Evolutionary conservation across 2,329 filamentous ascomycete species (phyloP).

Genomic region (Arthroderma uncinatum): DNA sequence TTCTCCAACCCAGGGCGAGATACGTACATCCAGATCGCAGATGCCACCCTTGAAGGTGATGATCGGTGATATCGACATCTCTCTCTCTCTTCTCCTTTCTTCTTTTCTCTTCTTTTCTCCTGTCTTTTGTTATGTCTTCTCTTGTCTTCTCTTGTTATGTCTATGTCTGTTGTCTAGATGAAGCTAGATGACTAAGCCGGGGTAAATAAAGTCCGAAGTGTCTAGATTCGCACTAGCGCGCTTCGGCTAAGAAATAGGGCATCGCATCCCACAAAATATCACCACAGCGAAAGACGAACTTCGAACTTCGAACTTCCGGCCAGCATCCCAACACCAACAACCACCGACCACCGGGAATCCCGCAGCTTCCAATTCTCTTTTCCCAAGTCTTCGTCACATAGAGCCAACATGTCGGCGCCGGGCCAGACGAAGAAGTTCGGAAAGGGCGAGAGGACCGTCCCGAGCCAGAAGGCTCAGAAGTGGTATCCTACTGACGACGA

Average conservation of each 20-base stretch:
- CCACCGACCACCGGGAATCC: conserved; percentile 33
- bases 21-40: conserved; percentile 70
- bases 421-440: conserved; percentile 80
- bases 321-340: conserved; percentile 29
- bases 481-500: conserved; percentile 98
- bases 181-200: neutral
- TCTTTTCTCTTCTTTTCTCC: neutral
- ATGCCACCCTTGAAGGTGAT: conserved; percentile 94
- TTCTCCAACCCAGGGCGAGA: neutral
- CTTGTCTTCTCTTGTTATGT: neutral
- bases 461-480: conserved; percentile 89
- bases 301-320: conserved; percentile 17
- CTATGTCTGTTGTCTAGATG: neutral
- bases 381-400: conserved; percentile 30
- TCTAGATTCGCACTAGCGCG: conserved; percentile 28
- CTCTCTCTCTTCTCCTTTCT: neutral
- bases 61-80: conserved; percentile 66
- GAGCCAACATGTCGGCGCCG: conserved; percentile 46
- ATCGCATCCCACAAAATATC: conserved; percentile 35
- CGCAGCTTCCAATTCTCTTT: conserved; percentile 18
- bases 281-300: conserved; percentile 23
- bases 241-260: conserved; percentile 34
- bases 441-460: conserved; percentile 84
- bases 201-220: neutral
- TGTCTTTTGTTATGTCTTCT: neutral